A percentile compares a stretch with the other conserved stretches of the same genome.
These are phyloP conservation scores for Entomortierella parvispora DNA, from an alignment of 192 early-diverging fungal genomes.

Conservation along the genomic window DNA sequence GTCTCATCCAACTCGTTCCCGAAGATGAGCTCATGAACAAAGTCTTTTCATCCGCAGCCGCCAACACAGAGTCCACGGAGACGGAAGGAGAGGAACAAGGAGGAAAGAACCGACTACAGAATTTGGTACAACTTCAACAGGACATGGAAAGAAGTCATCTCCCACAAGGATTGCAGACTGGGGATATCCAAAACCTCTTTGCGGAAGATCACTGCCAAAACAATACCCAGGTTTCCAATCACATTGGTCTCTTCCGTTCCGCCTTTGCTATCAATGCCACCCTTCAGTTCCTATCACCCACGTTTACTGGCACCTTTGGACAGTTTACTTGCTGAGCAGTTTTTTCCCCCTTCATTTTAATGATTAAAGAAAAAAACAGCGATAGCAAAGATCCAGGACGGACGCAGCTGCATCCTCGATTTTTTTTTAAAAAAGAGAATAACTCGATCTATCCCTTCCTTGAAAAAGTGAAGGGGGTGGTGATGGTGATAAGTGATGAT, in stretches of 20 bases:
- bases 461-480: too few relatives aligned
- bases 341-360: background rate
- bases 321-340: too few relatives aligned
- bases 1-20: background rate
- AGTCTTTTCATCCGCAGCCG: too few relatives aligned
- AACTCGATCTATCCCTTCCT: too few relatives aligned
- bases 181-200: constrained; percentile 16
- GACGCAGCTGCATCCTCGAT: background rate
- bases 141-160: too few relatives aligned
- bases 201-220: constrained; percentile 19
- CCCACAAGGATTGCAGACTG: too few relatives aligned
- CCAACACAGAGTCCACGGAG: background rate
- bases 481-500: too few relatives aligned
- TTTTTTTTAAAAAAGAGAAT: too few relatives aligned
- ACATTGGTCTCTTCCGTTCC: constrained; percentile 15
- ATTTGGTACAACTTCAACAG: too few relatives aligned
- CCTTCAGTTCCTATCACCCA: constrained; percentile 11
- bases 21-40: background rate
- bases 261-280: constrained; percentile 15
- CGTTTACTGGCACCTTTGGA: background rate
- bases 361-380: background rate
- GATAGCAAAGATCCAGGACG: background rate
- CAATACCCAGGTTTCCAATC: background rate
- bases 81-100: background rate
- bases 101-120: background rate